Evolutionary conservation across 2,329 filamentous ascomycete genomes (phyloP).

Genomic region (Aspergillus nomiae): DNA sequence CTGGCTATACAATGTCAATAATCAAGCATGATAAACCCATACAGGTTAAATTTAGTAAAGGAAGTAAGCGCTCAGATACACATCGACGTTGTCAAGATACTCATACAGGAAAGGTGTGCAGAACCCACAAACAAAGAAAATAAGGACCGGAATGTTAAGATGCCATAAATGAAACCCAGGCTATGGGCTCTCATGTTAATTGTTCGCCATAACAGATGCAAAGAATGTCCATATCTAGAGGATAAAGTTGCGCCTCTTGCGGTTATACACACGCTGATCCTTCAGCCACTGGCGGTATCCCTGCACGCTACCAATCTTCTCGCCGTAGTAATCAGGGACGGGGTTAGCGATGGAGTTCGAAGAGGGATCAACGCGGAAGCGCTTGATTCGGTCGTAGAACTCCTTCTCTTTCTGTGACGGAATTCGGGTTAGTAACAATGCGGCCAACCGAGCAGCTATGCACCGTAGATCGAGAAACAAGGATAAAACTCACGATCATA

Average conservation of each 20-base stretch:
- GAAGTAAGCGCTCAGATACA: conserved; percentile 3
- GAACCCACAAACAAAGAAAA: background rate
- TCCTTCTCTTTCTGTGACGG: conserved; percentile 79
- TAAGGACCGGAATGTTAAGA: background rate
- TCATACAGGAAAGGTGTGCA: conserved; percentile 4
- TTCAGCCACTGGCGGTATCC: conserved; percentile 96
- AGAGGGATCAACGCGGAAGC: conserved; percentile 86
- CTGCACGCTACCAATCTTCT: conserved; percentile 92
- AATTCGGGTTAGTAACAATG: background rate
- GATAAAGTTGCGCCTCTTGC: conserved; percentile 65
- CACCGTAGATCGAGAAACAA: background rate
- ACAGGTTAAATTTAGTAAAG: background rate
- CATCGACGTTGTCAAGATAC: conserved; percentile 5
- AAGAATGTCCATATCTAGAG: conserved; percentile 20
- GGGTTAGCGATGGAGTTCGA: conserved; percentile 89
- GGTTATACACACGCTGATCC: conserved; percentile 95
- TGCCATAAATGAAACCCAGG: background rate
- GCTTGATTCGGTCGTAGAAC: conserved; percentile 90
- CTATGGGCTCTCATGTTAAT: background rate
- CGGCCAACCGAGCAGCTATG: background rate
- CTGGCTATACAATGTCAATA: background rate
- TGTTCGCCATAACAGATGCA: conserved; percentile 1
- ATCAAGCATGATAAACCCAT: background rate
- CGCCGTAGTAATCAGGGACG: conserved; percentile 95
- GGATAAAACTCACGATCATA: conserved; percentile 57